phyloP scores from a whole-genome alignment of 495 filamentous ascomycete species.

The Parathielavia appendiculata region DNA sequence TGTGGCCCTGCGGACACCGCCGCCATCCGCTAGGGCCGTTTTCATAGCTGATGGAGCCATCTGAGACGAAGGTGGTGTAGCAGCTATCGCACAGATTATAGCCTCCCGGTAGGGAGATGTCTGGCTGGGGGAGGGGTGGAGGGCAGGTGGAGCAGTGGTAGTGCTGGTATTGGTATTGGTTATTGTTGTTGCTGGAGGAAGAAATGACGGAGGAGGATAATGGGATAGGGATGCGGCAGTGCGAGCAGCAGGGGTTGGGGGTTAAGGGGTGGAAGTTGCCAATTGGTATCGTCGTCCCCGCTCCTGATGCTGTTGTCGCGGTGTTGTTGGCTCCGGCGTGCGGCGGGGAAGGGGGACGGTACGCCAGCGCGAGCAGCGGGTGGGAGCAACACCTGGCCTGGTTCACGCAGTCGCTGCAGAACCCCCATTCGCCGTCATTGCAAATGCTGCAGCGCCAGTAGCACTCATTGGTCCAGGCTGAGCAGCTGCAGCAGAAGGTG shows the following conservation, averaged over 20 bases:
- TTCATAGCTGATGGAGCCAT: slow-evolving; percentile 59
- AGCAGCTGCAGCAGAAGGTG: slow-evolving; percentile 75
- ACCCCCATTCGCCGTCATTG: slow-evolving; percentile 90
- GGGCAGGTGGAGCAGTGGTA: slow-evolving; percentile 62
- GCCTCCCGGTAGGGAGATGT: slow-evolving; percentile 53
- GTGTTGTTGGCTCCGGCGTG: slow-evolving; percentile 11
- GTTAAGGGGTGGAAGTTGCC: slow-evolving; percentile 51
- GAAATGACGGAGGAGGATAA: slow-evolving; percentile 44
- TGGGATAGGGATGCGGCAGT: slow-evolving; percentile 66
- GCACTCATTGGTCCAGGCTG: slow-evolving; percentile 64
- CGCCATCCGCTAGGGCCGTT: slow-evolving; percentile 78
- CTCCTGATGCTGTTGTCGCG: background rate
- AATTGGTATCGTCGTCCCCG: slow-evolving; percentile 29
- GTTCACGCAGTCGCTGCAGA: slow-evolving; percentile 77
- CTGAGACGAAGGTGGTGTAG: slow-evolving; percentile 59
- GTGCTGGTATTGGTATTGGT: slow-evolving; percentile 29
- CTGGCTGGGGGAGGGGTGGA: slow-evolving; percentile 27
- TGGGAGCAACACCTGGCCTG: slow-evolving; percentile 73
- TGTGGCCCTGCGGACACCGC: slow-evolving; percentile 66
- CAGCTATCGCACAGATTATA: slow-evolving; percentile 79
- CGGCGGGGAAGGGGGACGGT: slow-evolving; percentile 23
- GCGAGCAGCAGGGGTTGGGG: slow-evolving; percentile 66
- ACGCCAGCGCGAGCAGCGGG: slow-evolving; percentile 60
- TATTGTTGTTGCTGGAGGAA: too few species aligned
- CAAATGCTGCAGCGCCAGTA: slow-evolving; percentile 80